Percentiles rank a stretch among this genome's conserved stretches.
These are phyloP conservation scores for Lantana camara DNA, from an alignment of 257 asterid genomes.

Conservation along the genomic window DNA sequence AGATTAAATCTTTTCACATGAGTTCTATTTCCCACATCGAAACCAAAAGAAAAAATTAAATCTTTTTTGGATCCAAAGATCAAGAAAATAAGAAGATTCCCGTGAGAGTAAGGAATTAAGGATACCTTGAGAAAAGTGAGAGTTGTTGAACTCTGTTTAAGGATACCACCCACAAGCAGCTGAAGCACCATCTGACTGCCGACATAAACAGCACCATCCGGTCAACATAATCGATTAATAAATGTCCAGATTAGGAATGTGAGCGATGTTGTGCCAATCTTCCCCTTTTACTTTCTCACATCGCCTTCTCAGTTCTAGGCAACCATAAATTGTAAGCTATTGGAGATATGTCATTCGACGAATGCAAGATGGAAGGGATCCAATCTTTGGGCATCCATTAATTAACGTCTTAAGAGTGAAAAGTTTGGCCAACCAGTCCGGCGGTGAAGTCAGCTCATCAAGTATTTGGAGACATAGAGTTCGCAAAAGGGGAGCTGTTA, in stretches of 20 bases:
- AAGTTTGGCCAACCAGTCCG: constrained; percentile 12
- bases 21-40: too few species aligned
- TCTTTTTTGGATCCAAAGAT: too few species aligned
- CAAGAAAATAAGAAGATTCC: too few species aligned
- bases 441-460: too few species aligned
- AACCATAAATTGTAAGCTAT: background rate
- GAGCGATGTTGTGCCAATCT: constrained; percentile 35
- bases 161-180: too few species aligned
- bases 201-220: constrained; percentile 71
- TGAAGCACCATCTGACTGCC: constrained; percentile 76
- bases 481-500: constrained; percentile 12
- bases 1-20: too few species aligned
- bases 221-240: constrained; percentile 56
- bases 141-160: constrained; percentile 52
- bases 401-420: constrained; percentile 14
- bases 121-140: constrained; percentile 55
- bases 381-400: constrained; percentile 7
- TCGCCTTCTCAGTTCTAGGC: constrained; percentile 24
- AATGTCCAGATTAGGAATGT: constrained; percentile 37
- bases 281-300: constrained; percentile 35
- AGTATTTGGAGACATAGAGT: background rate
- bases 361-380: too few species aligned
- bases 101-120: background rate
- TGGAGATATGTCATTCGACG: constrained; percentile 26
- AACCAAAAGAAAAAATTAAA: too few species aligned